Conservation (phyloP, 2,329 filamentous ascomycete genomes). For the Orbilia oligospora region DNA sequence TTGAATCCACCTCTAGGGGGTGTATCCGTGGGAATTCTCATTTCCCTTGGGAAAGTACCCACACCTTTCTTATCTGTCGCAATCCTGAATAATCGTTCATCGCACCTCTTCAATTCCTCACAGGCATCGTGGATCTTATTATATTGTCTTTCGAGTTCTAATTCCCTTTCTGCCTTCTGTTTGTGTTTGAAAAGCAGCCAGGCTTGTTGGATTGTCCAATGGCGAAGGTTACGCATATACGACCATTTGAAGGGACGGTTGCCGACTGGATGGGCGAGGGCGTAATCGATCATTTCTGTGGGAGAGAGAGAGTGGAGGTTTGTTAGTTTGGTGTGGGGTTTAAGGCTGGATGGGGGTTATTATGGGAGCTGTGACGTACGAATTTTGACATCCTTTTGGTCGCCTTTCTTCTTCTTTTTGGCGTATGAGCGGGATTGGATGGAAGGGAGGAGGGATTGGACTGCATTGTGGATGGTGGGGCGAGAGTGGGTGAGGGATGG, state of each 20-base stretch:
- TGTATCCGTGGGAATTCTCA: constrained; percentile 84
- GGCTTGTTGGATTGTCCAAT: constrained; percentile 99
- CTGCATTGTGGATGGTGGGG: constrained; percentile 44
- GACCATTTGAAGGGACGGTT: constrained; percentile 88
- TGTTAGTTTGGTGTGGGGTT: constrained; percentile 5
- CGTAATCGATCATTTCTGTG: constrained; percentile 75
- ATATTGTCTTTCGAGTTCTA: constrained; percentile 83
- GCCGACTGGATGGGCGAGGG: constrained; percentile 76
- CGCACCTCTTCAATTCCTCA: constrained; percentile 79
- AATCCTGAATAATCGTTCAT: constrained; percentile 80
- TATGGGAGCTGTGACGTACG: constrained; percentile 20
- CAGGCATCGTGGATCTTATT: constrained; percentile 86
- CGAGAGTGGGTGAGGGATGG: constrained; percentile 30
- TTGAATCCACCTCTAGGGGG: constrained; percentile 88
- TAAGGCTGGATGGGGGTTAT: neutral
- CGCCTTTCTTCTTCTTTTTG: constrained; percentile 27
- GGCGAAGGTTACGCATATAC: constrained; percentile 86
- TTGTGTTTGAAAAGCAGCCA: constrained; percentile 86
- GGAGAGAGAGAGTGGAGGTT: neutral
- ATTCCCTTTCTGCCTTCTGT: constrained; percentile 75
- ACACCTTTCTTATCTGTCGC: constrained; percentile 93
- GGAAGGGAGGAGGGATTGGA: constrained; percentile 40
- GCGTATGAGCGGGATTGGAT: constrained; percentile 51
- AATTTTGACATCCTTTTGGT: constrained; percentile 42
- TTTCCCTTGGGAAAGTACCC: constrained; percentile 87